Base-by-base conservation (phyloP, 306 rosid species). In the Datisca glomerata region DNA sequence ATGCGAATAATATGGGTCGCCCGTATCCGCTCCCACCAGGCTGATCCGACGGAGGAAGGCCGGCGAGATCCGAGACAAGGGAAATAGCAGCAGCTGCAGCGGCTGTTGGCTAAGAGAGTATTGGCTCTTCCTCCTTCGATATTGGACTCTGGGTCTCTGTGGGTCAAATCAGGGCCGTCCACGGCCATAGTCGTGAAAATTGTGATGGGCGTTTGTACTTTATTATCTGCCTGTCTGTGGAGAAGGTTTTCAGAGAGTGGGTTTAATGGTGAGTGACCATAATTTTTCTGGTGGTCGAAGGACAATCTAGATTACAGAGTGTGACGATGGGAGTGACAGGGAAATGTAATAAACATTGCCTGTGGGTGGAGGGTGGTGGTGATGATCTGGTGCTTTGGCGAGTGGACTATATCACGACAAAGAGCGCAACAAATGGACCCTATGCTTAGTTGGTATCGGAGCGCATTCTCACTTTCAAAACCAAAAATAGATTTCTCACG, bases 21-120 rank as follows among this genome's bases (percentile, higher is more conserved):
- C 32, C 59, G 49, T 22, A 84, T 56, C 18, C 84, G 79, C 32
- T 76, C 75, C 93, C 94, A 87, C 94, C 94, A 86, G 2, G 59
- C 52, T 43, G 57, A 20, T 21, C 71, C 52, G 16, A 18, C 66
- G 57, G 52, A 2, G 23, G 78, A 2, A 0, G 73, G 45, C 4
- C 55, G 71, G 12, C 63, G 70, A 23, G 78, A 59, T 7, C 79
- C 64, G 48, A 69, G 64, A 47, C 72, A 78, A 2, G 81, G 80
- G 55, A 81, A 35, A 46, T 92, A 84, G 60, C 66, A 74, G 69
- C 65, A 57, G 49, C 82, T 50, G 53, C 80, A 74, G 37, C 73
- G 57, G 2, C 73, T 39, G 47, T 55, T 67, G 36, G 56, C 17
- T 17, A 60, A 15, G 32, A 67, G 60, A 24, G 55, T 14, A 60